These are phyloP conservation scores for Trametes gibbosa DNA, from an alignment of 768 basidiomycete species.

Conservation along the genomic window DNA sequence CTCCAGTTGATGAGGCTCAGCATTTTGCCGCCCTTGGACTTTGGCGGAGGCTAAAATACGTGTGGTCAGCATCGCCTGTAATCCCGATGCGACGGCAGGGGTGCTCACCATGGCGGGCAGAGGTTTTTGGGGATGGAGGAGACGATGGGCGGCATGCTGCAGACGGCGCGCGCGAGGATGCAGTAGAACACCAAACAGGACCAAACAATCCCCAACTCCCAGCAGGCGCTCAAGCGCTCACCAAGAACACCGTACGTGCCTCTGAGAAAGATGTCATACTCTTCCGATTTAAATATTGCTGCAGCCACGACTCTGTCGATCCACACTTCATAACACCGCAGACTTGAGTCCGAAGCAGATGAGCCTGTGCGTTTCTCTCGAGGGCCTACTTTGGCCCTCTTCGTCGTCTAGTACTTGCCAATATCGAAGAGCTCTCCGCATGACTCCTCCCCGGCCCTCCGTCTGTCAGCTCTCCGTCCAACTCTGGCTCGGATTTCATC, in stretches of 20 bases:
- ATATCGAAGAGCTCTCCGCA: neutral
- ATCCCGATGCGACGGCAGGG: neutral
- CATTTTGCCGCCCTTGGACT: constrained; percentile 99
- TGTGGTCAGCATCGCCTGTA: neutral
- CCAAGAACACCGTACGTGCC: neutral
- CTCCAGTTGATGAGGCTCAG: constrained; percentile 96
- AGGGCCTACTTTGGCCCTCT: neutral
- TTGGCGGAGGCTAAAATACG: constrained; percentile 77
- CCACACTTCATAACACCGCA: too few relatives aligned
- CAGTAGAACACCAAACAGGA: constrained; percentile 30
- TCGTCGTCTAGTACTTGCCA: neutral
- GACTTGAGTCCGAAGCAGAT: too few relatives aligned
- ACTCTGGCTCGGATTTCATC: neutral
- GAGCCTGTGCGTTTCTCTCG: too few relatives aligned
- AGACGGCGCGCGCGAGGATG: constrained; percentile 18
- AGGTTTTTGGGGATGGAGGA: constrained; percentile 22
- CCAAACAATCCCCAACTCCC: constrained; percentile 28
- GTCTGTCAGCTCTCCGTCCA: neutral
- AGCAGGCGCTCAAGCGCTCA: neutral
- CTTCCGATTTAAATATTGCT: too few relatives aligned
- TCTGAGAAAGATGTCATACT: too few relatives aligned
- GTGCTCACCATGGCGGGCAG: constrained; percentile 53
- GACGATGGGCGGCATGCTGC: constrained; percentile 25
- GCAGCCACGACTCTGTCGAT: too few relatives aligned
- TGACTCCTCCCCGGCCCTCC: neutral